Evolutionary conservation across 2,329 filamentous ascomycete species (phyloP).

Genomic region (Zymoseptoria passerinii): DNA sequence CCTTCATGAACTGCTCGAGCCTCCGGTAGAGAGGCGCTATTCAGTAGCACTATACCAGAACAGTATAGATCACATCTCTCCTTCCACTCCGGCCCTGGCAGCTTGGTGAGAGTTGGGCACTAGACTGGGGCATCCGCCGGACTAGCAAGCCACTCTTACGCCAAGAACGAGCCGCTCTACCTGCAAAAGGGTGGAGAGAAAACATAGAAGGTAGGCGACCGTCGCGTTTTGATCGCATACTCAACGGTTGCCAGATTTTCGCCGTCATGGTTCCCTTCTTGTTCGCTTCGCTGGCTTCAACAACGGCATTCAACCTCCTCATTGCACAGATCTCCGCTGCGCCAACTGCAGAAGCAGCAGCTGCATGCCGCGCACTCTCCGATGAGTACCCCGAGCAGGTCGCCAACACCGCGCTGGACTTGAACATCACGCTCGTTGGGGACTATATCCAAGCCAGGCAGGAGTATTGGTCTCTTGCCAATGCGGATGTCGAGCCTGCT

Average conservation of each 20-base stretch:
- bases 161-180: too few species aligned
- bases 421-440: constrained; percentile 9
- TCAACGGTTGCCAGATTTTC: neutral
- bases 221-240: neutral
- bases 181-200: too few species aligned
- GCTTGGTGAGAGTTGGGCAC: too few species aligned
- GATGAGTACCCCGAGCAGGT: constrained; percentile 10
- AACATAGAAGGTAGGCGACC: neutral
- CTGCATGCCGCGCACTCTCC: constrained; percentile 2
- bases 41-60: too few species aligned
- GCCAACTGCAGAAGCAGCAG: neutral
- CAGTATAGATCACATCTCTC: too few species aligned
- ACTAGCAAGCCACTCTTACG: too few species aligned
- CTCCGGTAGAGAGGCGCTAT: too few species aligned
- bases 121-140: too few species aligned
- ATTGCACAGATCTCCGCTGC: neutral
- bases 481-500: constrained; percentile 13
- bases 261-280: constrained; percentile 1
- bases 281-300: neutral
- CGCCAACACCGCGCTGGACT: constrained; percentile 6
- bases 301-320: neutral
- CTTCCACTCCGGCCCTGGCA: too few species aligned
- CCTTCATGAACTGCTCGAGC: too few species aligned
- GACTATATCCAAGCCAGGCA: constrained; percentile 10
- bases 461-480: constrained; percentile 16